phyloP scores from a whole-genome alignment of 805 yeast species.

The Kazachstania taianensis region DNA sequence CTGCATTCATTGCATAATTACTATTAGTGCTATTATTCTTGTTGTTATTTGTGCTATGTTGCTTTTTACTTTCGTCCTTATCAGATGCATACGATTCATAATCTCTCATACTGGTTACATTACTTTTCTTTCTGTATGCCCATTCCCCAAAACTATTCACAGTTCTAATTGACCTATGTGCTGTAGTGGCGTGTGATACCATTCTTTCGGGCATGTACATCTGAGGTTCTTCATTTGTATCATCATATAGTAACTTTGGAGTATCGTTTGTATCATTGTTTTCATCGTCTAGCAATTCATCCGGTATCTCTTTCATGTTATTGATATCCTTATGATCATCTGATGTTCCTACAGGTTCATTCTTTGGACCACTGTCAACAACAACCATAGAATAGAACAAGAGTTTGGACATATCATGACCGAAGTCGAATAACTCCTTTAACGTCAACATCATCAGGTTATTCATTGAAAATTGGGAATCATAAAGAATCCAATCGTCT shows the following conservation, averaged over 20 bases:
- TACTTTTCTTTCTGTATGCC: constrained; percentile 13
- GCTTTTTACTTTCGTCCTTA: not conserved
- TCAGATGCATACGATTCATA: constrained; percentile 16
- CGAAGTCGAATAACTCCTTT: constrained; percentile 10
- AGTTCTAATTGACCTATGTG: constrained; percentile 24
- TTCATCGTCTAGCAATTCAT: constrained; percentile 2
- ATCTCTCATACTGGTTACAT: constrained; percentile 11
- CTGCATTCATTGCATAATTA: constrained; percentile 7
- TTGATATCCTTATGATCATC: constrained; percentile 1
- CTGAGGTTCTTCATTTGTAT: constrained; percentile 14
- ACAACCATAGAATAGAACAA: constrained; percentile 17
- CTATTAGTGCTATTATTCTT: constrained; percentile 2
- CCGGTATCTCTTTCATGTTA: constrained; percentile 1
- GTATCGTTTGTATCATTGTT: constrained; percentile 1
- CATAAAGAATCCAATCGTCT: constrained; percentile 36
- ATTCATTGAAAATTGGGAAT: constrained; percentile 30
- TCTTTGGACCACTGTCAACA: constrained; percentile 3
- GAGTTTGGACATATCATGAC: constrained; percentile 9
- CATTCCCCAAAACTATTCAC: constrained; percentile 26
- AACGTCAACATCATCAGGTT: constrained; percentile 23
- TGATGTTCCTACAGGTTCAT: not conserved
- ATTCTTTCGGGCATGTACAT: constrained; percentile 19
- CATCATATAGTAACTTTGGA: constrained; percentile 5
- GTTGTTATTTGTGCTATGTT: not conserved
- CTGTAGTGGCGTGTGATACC: constrained; percentile 19